phyloP scores from a whole-genome alignment of 257 asterid genomes.

The Paulownia fortunei region DNA sequence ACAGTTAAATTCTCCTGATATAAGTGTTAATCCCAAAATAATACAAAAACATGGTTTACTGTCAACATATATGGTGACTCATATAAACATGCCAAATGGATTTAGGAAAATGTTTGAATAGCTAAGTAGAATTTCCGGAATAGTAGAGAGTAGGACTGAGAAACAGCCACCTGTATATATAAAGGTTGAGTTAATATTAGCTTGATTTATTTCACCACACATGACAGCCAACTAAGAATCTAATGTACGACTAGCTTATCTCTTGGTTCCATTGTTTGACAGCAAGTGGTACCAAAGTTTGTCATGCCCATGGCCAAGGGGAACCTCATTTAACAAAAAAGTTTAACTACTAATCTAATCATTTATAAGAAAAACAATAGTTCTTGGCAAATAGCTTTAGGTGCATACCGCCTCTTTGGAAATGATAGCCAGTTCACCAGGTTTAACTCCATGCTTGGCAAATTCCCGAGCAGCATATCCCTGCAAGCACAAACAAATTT shows the following conservation, averaged over 20 bases:
- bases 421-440: constrained; percentile 87
- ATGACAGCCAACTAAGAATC: constrained; percentile 1
- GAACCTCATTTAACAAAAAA: neutral
- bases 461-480: constrained; percentile 98
- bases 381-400: neutral
- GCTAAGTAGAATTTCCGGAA: neutral
- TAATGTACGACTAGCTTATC: neutral
- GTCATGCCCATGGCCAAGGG: neutral
- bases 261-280: neutral
- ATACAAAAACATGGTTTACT: neutral
- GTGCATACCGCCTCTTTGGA: constrained; percentile 92
- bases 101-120: neutral
- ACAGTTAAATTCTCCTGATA: neutral
- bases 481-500: constrained; percentile 47
- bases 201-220: neutral
- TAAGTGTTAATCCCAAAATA: neutral
- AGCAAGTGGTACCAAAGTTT: neutral
- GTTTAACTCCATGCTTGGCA: constrained; percentile 87
- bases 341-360: neutral
- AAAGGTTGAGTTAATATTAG: neutral
- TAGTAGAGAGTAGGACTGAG: neutral
- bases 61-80: neutral
- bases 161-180: neutral
- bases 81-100: neutral
- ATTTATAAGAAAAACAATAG: neutral